phyloP scores from a whole-genome alignment of 495 filamentous ascomycete species.

The Penicillium cinerascens region DNA sequence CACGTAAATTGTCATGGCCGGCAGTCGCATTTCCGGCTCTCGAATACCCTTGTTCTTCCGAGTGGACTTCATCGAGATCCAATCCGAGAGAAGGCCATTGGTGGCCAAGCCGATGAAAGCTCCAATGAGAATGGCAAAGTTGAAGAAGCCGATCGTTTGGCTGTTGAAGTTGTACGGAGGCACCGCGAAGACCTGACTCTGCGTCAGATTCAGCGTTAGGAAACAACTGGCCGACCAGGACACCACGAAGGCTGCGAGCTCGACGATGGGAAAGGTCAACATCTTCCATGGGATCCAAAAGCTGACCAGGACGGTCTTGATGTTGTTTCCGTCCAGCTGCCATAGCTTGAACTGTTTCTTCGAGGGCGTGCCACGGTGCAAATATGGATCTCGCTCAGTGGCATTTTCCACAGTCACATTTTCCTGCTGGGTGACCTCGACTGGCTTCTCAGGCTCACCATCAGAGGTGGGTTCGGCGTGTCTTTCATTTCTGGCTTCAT shows the following conservation, averaged over 20 bases:
- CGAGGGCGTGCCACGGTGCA: conserved; percentile 50
- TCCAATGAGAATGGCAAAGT: conserved; percentile 46
- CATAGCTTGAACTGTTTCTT: conserved; percentile 54
- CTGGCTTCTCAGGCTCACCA: conserved; percentile 15
- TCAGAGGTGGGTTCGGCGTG: neutral
- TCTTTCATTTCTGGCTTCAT: conserved; percentile 10
- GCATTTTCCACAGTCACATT: conserved; percentile 15
- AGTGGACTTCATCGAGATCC: conserved; percentile 55
- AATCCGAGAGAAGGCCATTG: conserved; percentile 58
- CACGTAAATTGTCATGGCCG: conserved; percentile 58
- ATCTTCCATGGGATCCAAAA: conserved; percentile 54
- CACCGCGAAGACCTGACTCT: conserved; percentile 56
- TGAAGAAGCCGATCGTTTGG: conserved; percentile 50
- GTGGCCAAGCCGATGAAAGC: conserved; percentile 53
- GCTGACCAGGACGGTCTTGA: conserved; percentile 38
- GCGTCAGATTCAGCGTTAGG: conserved; percentile 61
- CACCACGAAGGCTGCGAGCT: conserved; percentile 57
- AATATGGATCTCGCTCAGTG: conserved; percentile 24
- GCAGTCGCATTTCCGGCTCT: conserved; percentile 68
- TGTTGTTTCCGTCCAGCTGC: conserved; percentile 37
- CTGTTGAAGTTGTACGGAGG: conserved; percentile 57
- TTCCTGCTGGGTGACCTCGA: conserved; percentile 14
- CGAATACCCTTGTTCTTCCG: conserved; percentile 58
- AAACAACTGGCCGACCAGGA: conserved; percentile 58
- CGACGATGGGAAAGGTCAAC: conserved; percentile 60